Evolutionary conservation across 352 stramenopile species (phyloP).

Genomic region (Globisporangium spiculum): DNA sequence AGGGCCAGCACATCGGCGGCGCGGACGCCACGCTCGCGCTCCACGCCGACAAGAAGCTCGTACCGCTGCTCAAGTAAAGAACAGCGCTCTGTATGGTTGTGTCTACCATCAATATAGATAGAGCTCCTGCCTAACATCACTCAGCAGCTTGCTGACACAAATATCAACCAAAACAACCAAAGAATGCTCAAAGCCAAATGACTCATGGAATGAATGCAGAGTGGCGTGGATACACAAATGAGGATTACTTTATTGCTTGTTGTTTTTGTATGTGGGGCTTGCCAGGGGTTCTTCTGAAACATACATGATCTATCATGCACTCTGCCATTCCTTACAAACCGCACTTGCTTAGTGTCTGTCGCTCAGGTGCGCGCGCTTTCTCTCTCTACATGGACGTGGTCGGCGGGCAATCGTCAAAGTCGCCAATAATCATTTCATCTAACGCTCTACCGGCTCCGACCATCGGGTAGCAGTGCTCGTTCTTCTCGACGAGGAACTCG

Average conservation of each 20-base stretch:
- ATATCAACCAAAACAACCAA: background rate
- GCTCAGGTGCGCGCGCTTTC: background rate
- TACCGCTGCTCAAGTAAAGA: conserved; percentile 48
- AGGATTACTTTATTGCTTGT: conserved; percentile 1
- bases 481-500: conserved; percentile 93
- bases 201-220: background rate
- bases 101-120: background rate
- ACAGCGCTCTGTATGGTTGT: background rate
- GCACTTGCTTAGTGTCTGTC: background rate
- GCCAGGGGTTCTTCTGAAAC: background rate
- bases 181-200: background rate
- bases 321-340: background rate
- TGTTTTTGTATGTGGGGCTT: background rate
- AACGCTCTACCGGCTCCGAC: conserved; percentile 88
- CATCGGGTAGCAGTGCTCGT: conserved; percentile 95
- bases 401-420: conserved; percentile 91
- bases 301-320: background rate
- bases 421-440: conserved; percentile 96
- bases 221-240: background rate
- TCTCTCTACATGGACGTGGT: conserved; percentile 88
- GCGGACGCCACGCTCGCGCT: conserved; percentile 79
- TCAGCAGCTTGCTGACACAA: background rate
- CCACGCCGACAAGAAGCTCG: conserved; percentile 53
- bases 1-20: conserved; percentile 94
- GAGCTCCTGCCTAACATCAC: background rate